Conservation (phyloP, 2,329 filamentous ascomycete genomes). For the Albifimbria verrucaria region DNA sequence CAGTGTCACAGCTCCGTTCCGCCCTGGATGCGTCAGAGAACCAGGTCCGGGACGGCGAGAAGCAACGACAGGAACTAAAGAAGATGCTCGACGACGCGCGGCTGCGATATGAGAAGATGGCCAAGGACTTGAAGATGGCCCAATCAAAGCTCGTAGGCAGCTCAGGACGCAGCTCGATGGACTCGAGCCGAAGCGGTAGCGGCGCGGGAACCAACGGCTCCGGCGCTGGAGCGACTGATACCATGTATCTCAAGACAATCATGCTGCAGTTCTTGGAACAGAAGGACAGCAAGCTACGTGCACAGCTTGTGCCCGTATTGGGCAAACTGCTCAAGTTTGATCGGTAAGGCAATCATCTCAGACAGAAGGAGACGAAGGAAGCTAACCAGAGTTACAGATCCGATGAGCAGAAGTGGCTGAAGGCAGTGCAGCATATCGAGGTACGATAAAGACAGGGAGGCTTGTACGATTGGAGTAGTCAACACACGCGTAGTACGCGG, state of each 20-base stretch:
- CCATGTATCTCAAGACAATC: conserved; percentile 75
- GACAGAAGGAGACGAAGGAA: background rate
- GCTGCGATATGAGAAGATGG: conserved; percentile 72
- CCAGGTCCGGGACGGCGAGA: conserved; percentile 79
- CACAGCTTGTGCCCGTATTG: conserved; percentile 74
- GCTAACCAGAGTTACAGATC: conserved; percentile 29
- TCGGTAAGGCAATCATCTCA: conserved; percentile 42
- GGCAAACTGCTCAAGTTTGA: conserved; percentile 75
- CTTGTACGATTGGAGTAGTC: too few species aligned
- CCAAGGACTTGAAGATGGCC: conserved; percentile 58
- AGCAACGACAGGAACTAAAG: conserved; percentile 73
- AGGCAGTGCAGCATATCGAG: conserved; percentile 60
- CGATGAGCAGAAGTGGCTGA: conserved; percentile 85
- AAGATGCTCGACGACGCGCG: conserved; percentile 76
- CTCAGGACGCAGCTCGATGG: conserved; percentile 40
- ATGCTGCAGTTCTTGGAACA: conserved; percentile 78
- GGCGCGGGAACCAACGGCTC: conserved; percentile 17
- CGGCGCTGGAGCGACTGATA: conserved; percentile 37
- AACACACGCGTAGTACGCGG: too few species aligned
- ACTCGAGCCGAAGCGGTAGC: conserved; percentile 33
- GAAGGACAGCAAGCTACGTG: conserved; percentile 71
- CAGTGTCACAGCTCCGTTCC: conserved; percentile 73
- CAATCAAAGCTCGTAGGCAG: conserved; percentile 46
- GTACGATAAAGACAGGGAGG: conserved; percentile 21
- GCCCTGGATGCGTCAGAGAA: conserved; percentile 85